Evolutionary conservation across 306 rosid species (phyloP), one percentile per base, ranked within the genome.

Genomic region (Senna tora): DNA sequence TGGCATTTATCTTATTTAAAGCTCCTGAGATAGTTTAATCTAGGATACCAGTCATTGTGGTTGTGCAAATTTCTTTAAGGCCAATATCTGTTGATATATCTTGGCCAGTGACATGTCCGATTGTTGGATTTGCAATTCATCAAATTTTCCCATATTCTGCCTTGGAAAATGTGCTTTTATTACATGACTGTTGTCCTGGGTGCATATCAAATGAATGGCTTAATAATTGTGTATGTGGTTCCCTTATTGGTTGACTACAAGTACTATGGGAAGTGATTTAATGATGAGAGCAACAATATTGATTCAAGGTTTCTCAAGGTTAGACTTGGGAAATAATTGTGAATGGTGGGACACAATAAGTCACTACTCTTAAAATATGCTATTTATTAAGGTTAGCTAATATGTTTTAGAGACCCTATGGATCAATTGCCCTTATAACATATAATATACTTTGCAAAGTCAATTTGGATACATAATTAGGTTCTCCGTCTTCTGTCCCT

Each of bases 41-140:
- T 39, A 28, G 15, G 14, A 17, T 7, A 42, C 12, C 6, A 20
- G 66, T 20, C 66, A 22, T 41, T 45, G 28, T 21, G 28, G 4
- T 25, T 42, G 45, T 30, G 28, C 17, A 46, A 42, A 43, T 70
- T 52, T 43, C 68, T 43, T 46, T 15, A 13, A 33, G 7, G 20
- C 59, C 60, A 32, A 45, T 33, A 25, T 39, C 51, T 61, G 55
- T 60, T 11, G 10, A 12, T 46, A 43, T 45, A 71, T 43, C 15
- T 59, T 20, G 42, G 43, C 49, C 32, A 58, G 17, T 47, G 13
- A 22, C 50, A 5, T 46, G 33, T 33, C 22, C 47, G 11, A 30
- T 58, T 30, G 21, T 16, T 32, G 20, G 57, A 42, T 43, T 21
- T 65, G 25, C 8, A 28, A 19, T 30, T 49, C 45, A 2, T 49